Percentiles rank a stretch among this genome's conserved stretches.
Evolutionary conservation across 768 basidiomycete species (phyloP).

Genomic region (Mycena belliarum): DNA sequence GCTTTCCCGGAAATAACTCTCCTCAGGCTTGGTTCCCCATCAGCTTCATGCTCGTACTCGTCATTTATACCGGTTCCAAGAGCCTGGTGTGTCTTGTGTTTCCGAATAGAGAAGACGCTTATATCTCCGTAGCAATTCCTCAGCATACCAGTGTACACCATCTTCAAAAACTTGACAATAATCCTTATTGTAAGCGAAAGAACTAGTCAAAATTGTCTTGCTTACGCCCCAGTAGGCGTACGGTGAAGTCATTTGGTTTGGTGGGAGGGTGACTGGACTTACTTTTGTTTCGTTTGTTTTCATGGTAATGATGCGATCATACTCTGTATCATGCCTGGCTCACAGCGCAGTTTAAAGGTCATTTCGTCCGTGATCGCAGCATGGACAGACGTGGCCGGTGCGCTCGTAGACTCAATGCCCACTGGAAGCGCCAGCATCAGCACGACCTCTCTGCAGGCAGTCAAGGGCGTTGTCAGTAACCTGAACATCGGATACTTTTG

Average conservation of each 20-base stretch:
- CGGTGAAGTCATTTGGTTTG: slow-evolving; percentile 97
- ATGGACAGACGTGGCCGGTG: slow-evolving; percentile 80
- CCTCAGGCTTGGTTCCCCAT: slow-evolving; percentile 83
- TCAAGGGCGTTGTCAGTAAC: slow-evolving; percentile 48
- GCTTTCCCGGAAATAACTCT: too few relatives aligned
- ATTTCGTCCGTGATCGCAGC: slow-evolving; percentile 95
- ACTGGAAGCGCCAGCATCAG: slow-evolving; percentile 35
- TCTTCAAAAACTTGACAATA: slow-evolving; percentile 99
- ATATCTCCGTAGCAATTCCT: slow-evolving; percentile 77
- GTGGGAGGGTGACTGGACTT: slow-evolving; percentile 81
- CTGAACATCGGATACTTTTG: slow-evolving; percentile 88
- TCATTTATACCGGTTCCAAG: slow-evolving; percentile 98
- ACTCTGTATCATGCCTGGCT: neutral
- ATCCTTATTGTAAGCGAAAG: slow-evolving; percentile 92
- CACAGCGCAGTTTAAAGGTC: slow-evolving; percentile 49
- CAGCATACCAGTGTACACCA: slow-evolving; percentile 93
- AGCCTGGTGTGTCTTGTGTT: slow-evolving; percentile 68
- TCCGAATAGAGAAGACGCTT: neutral
- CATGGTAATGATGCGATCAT: slow-evolving; percentile 60
- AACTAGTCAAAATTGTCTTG: too few relatives aligned
- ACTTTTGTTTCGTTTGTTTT: slow-evolving; percentile 89
- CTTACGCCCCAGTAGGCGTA: slow-evolving; percentile 66
- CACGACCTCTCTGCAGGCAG: slow-evolving; percentile 35
- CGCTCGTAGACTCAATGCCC: slow-evolving; percentile 37
- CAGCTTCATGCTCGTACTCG: slow-evolving; percentile 85